A percentile compares a stretch with the other conserved stretches of the same genome.
These are phyloP conservation scores for Trapa incisa DNA, from an alignment of 345 rosid genomes.

Conservation along the genomic window DNA sequence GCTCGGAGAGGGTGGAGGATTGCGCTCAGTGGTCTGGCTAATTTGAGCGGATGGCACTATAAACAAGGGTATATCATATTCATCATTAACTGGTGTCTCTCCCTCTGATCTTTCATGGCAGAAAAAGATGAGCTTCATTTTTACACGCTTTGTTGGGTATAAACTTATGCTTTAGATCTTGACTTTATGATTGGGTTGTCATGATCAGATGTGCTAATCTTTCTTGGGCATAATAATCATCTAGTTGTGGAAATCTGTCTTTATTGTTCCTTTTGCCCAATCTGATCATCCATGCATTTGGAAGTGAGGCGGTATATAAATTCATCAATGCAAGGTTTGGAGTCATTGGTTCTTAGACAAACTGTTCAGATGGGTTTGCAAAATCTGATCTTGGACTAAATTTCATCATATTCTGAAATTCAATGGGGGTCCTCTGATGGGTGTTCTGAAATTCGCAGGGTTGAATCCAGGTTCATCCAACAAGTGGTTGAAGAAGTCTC, in stretches of 20 bases:
- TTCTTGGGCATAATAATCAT: not conserved
- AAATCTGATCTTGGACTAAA: not conserved
- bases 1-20: conserved; percentile 13
- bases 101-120: not conserved
- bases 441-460: conserved; percentile 8
- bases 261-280: not conserved
- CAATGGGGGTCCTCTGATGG: not conserved
- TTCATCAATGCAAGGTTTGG: no score
- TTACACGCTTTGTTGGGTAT: not conserved
- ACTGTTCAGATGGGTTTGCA: not conserved
- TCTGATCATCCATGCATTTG: not conserved
- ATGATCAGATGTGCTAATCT: not conserved
- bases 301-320: no score
- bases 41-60: conserved; percentile 17
- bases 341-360: not conserved
- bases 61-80: conserved; percentile 5
- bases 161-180: not conserved
- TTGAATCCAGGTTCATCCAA: conserved; percentile 10
- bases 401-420: not conserved
- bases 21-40: conserved; percentile 13
- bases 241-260: not conserved
- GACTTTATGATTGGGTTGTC: not conserved
- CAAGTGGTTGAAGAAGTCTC: conserved; percentile 14
- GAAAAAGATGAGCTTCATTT: not conserved
- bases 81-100: not conserved